Conservation (phyloP, 2,329 filamentous ascomycete species). For the Fusarium pseudonygamai region DNA sequence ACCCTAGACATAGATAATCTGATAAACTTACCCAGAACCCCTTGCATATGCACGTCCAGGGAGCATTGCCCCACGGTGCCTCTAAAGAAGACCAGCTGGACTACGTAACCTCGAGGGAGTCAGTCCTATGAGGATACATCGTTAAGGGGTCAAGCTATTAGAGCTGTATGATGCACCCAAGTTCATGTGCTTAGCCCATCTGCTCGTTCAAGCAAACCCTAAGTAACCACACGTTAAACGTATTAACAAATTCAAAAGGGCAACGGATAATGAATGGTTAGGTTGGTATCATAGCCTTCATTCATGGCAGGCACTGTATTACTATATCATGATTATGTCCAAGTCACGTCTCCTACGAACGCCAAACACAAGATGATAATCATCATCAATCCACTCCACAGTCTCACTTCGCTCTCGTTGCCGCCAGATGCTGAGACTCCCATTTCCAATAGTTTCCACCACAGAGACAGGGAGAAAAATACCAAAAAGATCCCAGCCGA, state of each 20-base stretch:
- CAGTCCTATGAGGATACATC: background rate
- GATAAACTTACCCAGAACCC: background rate
- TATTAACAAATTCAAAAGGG: too few relatives aligned
- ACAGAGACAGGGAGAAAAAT: background rate
- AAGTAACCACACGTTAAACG: background rate
- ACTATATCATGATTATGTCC: constrained; percentile 37
- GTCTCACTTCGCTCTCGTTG: constrained; percentile 2
- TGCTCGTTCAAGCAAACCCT: background rate
- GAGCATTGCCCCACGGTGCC: background rate
- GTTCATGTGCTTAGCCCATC: background rate
- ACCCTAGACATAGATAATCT: background rate
- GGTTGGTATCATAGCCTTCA: background rate
- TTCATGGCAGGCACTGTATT: constrained; percentile 28
- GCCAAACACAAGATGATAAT: constrained; percentile 12
- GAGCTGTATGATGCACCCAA: background rate
- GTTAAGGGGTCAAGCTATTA: background rate
- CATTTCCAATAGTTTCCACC: background rate
- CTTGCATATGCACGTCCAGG: constrained; percentile 1
- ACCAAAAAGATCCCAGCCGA: background rate
- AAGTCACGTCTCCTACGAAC: constrained; percentile 20
- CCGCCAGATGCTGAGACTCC: background rate
- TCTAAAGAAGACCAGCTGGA: background rate
- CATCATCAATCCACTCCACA: background rate
- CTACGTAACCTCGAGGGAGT: background rate
- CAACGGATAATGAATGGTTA: background rate